Conservation (phyloP, 257 asterid species). For the Solanum bulbocastanum region DNA sequence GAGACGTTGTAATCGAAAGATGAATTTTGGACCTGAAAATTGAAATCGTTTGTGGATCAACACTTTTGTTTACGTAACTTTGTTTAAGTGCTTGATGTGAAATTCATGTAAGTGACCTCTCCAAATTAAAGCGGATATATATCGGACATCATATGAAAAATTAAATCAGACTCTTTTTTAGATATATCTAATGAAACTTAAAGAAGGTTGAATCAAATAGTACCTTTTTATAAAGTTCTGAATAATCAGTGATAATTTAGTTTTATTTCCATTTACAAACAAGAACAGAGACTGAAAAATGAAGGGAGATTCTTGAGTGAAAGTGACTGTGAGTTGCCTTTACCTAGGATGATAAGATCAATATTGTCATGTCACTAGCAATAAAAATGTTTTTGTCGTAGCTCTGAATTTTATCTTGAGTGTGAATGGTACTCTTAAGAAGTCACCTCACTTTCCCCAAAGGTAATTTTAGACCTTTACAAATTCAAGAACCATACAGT, state of each 20-base stretch:
- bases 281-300: background rate
- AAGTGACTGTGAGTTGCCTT: background rate
- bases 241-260: background rate
- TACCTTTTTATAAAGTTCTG: background rate
- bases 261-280: background rate
- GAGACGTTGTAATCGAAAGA: background rate
- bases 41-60: background rate
- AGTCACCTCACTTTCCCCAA: background rate
- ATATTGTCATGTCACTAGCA: conserved; percentile 30
- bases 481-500: background rate
- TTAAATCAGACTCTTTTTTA: no score
- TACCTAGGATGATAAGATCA: conserved; percentile 16
- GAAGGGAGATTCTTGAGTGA: background rate
- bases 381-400: conserved; percentile 28
- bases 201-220: background rate
- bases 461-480: background rate
- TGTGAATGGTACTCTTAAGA: background rate
- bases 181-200: background rate
- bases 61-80: background rate
- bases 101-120: background rate
- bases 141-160: background rate
- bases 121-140: no score
- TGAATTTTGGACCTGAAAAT: background rate
- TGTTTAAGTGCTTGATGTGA: background rate
- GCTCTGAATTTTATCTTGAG: conserved; percentile 6